These are phyloP conservation scores for Cladosporium phlei DNA, from an alignment of 2,329 filamentous ascomycete species.

Conservation along the genomic window DNA sequence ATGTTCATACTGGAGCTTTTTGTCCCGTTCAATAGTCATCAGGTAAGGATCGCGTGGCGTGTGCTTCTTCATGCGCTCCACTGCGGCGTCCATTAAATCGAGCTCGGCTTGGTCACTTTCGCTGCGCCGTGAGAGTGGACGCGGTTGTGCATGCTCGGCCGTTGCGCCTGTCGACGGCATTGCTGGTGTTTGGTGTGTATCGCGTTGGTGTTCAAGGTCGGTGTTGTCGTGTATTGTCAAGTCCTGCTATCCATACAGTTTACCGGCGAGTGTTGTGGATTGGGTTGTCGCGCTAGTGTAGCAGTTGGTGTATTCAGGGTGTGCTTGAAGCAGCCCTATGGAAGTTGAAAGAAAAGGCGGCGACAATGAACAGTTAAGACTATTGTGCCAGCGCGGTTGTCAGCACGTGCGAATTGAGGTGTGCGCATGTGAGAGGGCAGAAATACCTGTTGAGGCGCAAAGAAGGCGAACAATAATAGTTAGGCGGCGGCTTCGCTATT, in stretches of 20 bases:
- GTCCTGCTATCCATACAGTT: not conserved
- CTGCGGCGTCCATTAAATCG: constrained; percentile 36
- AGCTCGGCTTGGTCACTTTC: constrained; percentile 32
- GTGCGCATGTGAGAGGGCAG: too few species aligned
- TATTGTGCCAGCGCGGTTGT: too few species aligned
- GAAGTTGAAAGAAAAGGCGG: not conserved
- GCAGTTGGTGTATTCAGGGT: not conserved
- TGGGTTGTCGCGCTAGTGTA: not conserved
- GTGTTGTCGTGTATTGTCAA: not conserved
- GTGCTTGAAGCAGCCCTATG: not conserved
- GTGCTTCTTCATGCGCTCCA: constrained; percentile 40
- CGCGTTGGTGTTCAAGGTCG: not conserved
- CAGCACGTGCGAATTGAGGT: not conserved
- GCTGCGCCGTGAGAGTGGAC: constrained; percentile 11
- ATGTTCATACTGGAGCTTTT: constrained; percentile 36
- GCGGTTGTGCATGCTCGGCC: constrained; percentile 1
- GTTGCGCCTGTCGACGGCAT: constrained; percentile 10
- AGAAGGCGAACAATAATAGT: not conserved
- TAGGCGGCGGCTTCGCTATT: not conserved
- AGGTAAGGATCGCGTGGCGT: constrained; percentile 44
- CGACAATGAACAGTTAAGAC: constrained; percentile 3
- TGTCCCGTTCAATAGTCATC: constrained; percentile 43
- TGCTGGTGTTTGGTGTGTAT: not conserved
- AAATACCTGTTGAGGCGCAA: not conserved
- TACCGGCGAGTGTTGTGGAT: not conserved